Evolutionary conservation across 345 rosid species (phyloP).

Genomic region (Clarkia xantiana): DNA sequence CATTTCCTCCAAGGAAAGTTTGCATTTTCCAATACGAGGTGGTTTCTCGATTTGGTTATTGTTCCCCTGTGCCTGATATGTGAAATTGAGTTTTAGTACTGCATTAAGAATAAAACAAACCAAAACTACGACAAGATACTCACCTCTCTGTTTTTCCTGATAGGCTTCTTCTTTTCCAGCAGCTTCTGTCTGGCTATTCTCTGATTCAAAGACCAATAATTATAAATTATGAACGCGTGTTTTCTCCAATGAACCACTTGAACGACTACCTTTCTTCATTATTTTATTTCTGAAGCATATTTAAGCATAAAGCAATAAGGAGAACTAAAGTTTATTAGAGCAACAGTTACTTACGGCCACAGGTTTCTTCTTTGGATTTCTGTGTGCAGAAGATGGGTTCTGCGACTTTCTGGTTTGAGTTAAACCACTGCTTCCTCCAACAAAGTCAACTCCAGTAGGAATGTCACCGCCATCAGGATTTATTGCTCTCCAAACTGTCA

Average conservation of each 20-base stretch:
- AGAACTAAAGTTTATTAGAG: constrained; percentile 4
- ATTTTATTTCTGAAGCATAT: not conserved
- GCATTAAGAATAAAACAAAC: constrained; percentile 8
- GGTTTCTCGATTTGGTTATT: constrained; percentile 20
- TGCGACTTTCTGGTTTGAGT: constrained; percentile 12
- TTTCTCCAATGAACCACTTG: no score
- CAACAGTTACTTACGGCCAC: constrained; percentile 31
- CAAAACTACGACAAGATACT: constrained; percentile 2
- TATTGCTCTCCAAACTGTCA: constrained; percentile 72
- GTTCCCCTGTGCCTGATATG: constrained; percentile 35
- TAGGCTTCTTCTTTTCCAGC: constrained; percentile 37
- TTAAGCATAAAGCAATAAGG: not conserved
- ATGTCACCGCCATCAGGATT: constrained; percentile 45
- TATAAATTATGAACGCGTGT: not conserved
- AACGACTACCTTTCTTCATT: not conserved
- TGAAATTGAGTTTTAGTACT: constrained; percentile 10
- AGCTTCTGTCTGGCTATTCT: constrained; percentile 35
- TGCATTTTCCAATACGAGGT: constrained; percentile 41
- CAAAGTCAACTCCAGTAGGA: constrained; percentile 38
- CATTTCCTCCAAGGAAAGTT: constrained; percentile 41
- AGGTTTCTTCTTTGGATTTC: constrained; percentile 21
- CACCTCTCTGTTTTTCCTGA: constrained; percentile 47
- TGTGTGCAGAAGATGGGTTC: constrained; percentile 23
- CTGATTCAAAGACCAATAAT: constrained; percentile 26
- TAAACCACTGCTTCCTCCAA: constrained; percentile 11